phyloP scores from a whole-genome alignment of 2,329 filamentous ascomycete species.

The Alternaria viburni region DNA sequence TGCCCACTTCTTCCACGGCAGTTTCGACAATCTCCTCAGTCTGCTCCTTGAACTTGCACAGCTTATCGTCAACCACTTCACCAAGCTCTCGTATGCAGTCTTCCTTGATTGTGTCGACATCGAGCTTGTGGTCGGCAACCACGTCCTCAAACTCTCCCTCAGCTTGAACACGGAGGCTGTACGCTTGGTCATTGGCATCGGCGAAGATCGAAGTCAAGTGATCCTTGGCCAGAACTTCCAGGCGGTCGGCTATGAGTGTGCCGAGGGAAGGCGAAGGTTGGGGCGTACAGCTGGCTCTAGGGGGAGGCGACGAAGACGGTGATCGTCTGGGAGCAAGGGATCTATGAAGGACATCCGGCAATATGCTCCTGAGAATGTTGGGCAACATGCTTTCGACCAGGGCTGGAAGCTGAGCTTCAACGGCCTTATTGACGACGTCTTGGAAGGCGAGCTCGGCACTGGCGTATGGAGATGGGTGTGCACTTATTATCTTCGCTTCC shows the following conservation, averaged over 20 bases:
- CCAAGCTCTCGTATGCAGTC: conserved; percentile 6
- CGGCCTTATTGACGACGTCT: conserved; percentile 1
- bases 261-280: neutral
- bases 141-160: conserved; percentile 15
- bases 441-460: conserved; percentile 2
- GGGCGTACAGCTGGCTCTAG: neutral
- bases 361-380: neutral
- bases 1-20: neutral
- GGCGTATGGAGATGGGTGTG: neutral
- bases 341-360: conserved; percentile 9
- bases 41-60: conserved; percentile 5
- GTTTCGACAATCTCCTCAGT: neutral
- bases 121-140: conserved; percentile 8
- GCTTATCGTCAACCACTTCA: conserved; percentile 1
- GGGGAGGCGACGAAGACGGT: neutral
- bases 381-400: conserved; percentile 9
- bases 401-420: conserved; percentile 8
- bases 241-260: conserved; percentile 4
- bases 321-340: neutral
- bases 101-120: conserved; percentile 4
- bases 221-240: neutral
- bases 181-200: conserved; percentile 10
- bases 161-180: conserved; percentile 6
- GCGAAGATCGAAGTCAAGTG: conserved; percentile 6
- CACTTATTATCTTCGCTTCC: neutral